Conservation (phyloP, 2,329 filamentous ascomycete genomes). For the Myotisia sp. region DNA sequence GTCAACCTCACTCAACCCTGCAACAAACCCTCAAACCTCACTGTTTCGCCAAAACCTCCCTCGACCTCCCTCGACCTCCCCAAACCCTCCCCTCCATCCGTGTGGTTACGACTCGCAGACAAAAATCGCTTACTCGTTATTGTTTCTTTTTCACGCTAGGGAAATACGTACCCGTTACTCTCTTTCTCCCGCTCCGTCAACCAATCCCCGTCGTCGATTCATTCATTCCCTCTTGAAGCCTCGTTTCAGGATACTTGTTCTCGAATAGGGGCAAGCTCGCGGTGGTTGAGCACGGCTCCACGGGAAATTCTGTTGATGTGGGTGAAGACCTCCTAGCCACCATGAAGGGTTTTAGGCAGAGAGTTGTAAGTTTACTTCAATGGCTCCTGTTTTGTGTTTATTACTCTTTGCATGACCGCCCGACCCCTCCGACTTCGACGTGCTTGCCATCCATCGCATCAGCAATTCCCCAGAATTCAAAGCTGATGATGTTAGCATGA, state of each 20-base stretch:
- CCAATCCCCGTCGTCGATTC: not conserved
- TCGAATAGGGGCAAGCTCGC: conserved; percentile 8
- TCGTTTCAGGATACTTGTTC: too few species aligned
- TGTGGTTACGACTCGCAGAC: too few species aligned
- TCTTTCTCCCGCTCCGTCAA: not conserved
- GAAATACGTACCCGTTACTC: not conserved
- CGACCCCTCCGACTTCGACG: conserved; percentile 14
- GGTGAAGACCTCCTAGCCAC: conserved; percentile 32
- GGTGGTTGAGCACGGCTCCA: conserved; percentile 8
- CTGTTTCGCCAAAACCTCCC: too few species aligned
- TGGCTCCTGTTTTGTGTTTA: conserved; percentile 13
- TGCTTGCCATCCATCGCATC: conserved; percentile 4
- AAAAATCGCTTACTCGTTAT: not conserved
- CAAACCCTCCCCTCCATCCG: too few species aligned
- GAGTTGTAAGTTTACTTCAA: conserved; percentile 59
- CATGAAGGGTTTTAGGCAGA: conserved; percentile 97
- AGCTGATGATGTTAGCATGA: conserved; percentile 40
- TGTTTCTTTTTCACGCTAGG: not conserved
- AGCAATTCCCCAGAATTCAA: conserved; percentile 6
- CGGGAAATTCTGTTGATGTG: conserved; percentile 10
- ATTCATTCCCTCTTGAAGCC: not conserved
- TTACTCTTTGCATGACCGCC: conserved; percentile 10
- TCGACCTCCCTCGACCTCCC: too few species aligned
- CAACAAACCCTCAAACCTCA: too few species aligned
- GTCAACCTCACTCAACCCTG: too few species aligned